Evolutionary conservation across 768 basidiomycete genomes (phyloP), one percentile per base, ranked within the genome.

Genomic region (Glaciozyma antarctica): DNA sequence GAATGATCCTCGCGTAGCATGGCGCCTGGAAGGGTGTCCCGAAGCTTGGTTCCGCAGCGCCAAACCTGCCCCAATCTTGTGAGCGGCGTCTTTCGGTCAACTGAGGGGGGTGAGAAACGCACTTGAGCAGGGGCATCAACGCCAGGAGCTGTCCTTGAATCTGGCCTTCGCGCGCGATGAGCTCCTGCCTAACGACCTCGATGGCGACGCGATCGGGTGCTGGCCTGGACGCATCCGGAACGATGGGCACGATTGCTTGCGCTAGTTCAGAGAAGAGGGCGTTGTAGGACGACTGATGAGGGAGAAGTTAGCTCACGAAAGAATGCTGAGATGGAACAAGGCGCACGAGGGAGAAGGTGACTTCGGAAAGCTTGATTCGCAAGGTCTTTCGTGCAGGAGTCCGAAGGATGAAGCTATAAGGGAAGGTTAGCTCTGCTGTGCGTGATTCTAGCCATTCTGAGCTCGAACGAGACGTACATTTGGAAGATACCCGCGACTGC

Each of bases 401-500:
- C 19, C 75, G 71, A 0, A 75, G 71, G 54, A 75, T 54, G 41
- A 21, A 48, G 34, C 22, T 45, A 51, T 73, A 75, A 47, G n/a
- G 0, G 1, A 22, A 28, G 41, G 38, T n/a, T 7, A 16, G 22
- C 51, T n/a, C 8, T 48, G 51, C 51, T n/a, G 12, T 26, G 26
- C 24, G 15, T 28, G 5, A 28, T 16, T 3, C n/a, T 52, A 22
- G 47, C 8, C 3, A 1, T 21, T 5, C 5, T 15, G 45, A 12
- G 5, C 24, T 7, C 0, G 24, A 21, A 41, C 55, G 34, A 19
- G 24, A 30, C 45, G 54, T n/a, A 57, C 43, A 58, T 57, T 55
- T 75, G 76, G 68, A 77, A 77, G 44, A 67, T 67, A n/a, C 67
- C 64, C 8, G 69, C 73, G 44, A 77, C 70, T 17, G 60, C 70